Conservation (phyloP, 1,284 basidiomycete genomes). For the Pterulicium gracile region DNA sequence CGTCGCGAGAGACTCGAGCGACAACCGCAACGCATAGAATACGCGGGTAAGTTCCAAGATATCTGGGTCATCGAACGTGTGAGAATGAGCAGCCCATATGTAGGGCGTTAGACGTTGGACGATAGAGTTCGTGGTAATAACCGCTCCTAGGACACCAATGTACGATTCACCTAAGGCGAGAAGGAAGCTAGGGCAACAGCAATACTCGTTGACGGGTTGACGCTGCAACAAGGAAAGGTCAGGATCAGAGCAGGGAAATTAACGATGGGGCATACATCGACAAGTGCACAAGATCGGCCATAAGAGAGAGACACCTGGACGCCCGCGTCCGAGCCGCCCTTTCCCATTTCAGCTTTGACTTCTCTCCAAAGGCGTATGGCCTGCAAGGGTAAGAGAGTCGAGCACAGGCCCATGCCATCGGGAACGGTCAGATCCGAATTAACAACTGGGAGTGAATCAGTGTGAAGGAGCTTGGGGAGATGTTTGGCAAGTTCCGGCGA, state of each 20-base stretch:
- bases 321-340: neutral
- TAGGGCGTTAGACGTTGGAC: slow-evolving; percentile 18
- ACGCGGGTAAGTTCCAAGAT: slow-evolving; percentile 5
- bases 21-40: slow-evolving; percentile 1
- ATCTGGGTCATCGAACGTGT: slow-evolving; percentile 6
- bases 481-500: neutral
- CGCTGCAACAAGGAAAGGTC: neutral
- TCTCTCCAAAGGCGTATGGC: neutral
- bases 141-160: slow-evolving; percentile 17
- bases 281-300: neutral
- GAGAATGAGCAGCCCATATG: slow-evolving; percentile 6
- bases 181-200: slow-evolving; percentile 21
- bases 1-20: neutral
- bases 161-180: slow-evolving; percentile 18
- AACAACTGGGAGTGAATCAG: neutral
- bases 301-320: neutral
- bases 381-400: neutral
- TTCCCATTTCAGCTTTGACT: slow-evolving; percentile 1
- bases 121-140: slow-evolving; percentile 16
- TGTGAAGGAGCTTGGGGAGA: neutral
- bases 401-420: neutral
- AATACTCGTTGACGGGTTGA: slow-evolving; percentile 13
- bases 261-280: neutral
- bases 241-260: neutral
- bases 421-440: slow-evolving; percentile 1